phyloP scores from a whole-genome alignment of 306 rosid species.

The Quercus engelmannii region DNA sequence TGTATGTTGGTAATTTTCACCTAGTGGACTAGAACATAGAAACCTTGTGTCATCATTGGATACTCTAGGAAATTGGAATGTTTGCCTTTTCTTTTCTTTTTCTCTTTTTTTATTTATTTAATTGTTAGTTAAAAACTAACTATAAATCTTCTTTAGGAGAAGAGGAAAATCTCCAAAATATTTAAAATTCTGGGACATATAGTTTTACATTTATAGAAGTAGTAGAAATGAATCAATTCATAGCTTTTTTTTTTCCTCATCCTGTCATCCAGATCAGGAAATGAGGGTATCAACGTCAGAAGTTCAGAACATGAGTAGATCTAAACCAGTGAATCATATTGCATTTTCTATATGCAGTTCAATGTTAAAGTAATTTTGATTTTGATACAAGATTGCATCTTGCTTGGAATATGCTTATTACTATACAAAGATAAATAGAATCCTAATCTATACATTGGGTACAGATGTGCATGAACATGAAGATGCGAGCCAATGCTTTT shows the following conservation, averaged over 20 bases:
- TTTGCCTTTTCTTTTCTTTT: not conserved
- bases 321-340: not conserved
- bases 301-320: too few relatives aligned
- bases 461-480: slow-evolving; percentile 64
- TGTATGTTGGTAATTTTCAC: not conserved
- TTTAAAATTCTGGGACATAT: not conserved
- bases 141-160: not conserved
- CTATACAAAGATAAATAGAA: not conserved
- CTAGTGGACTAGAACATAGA: not conserved
- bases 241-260: not conserved
- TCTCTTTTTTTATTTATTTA: not conserved
- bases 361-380: not conserved
- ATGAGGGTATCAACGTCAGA: not conserved
- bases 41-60: not conserved
- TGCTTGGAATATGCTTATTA: slow-evolving; percentile 4
- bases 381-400: not conserved
- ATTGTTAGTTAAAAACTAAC: not conserved
- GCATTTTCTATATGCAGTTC: not conserved
- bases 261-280: not conserved
- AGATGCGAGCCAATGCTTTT: slow-evolving; percentile 88
- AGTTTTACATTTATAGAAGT: not conserved
- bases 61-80: not conserved
- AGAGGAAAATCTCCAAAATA: not conserved
- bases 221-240: not conserved
- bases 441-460: slow-evolving; percentile 7